phyloP scores from a whole-genome alignment of 495 filamentous ascomycete genomes.

The Gamarada debralockiae region DNA sequence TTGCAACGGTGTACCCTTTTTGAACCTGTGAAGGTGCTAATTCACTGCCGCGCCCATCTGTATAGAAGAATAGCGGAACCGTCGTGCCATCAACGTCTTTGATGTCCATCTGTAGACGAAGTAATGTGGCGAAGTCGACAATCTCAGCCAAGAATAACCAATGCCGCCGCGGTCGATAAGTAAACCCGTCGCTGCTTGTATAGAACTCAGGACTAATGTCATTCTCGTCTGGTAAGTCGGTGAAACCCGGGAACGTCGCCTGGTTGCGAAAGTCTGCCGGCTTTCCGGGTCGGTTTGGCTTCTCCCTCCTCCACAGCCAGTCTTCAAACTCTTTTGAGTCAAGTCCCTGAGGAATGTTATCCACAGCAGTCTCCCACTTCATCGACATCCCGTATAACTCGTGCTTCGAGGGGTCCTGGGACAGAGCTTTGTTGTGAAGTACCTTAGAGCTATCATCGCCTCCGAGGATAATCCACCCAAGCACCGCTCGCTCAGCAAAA shows the following conservation, averaged over 20 bases:
- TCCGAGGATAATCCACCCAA: background rate
- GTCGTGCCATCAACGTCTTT: constrained; percentile 23
- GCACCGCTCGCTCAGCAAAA: background rate
- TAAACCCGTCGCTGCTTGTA: constrained; percentile 10
- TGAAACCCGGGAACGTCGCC: constrained; percentile 15
- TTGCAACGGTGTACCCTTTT: constrained; percentile 29
- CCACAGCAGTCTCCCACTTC: constrained; percentile 26
- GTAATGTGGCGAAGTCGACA: constrained; percentile 19
- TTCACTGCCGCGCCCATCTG: constrained; percentile 24
- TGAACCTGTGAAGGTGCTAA: constrained; percentile 22
- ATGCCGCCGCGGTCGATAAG: constrained; percentile 21
- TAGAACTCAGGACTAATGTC: constrained; percentile 20
- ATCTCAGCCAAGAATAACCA: constrained; percentile 35
- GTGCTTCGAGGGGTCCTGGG: constrained; percentile 20
- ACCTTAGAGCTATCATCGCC: constrained; percentile 13
- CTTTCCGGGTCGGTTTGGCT: constrained; percentile 12
- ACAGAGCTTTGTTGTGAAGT: constrained; percentile 6
- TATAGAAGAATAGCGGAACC: constrained; percentile 30
- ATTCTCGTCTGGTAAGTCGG: constrained; percentile 26
- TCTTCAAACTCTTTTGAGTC: constrained; percentile 24
- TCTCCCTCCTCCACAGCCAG: constrained; percentile 29
- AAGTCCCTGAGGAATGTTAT: constrained; percentile 25
- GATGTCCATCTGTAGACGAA: constrained; percentile 24
- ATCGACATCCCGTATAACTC: constrained; percentile 17
- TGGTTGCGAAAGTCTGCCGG: constrained; percentile 22